A percentile compares a stretch with the other conserved stretches of the same genome.
phyloP scores from a whole-genome alignment of 345 rosid species.

The Pistacia vera region DNA sequence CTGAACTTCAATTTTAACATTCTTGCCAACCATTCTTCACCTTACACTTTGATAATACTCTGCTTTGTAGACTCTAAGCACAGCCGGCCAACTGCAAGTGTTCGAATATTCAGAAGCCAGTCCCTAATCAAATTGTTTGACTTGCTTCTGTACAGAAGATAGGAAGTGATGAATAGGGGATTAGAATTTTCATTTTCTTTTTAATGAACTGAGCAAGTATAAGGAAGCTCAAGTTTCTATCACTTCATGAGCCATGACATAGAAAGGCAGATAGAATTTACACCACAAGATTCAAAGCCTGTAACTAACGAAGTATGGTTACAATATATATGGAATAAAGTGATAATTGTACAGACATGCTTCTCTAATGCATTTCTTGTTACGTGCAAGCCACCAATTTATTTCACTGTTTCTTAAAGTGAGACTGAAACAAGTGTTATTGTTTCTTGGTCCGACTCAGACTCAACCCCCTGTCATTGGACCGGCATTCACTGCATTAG shows the following conservation, averaged over 20 bases:
- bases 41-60: background rate
- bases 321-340: constrained; percentile 28
- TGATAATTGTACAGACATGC: constrained; percentile 29
- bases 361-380: constrained; percentile 20
- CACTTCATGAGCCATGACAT: background rate
- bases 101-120: constrained; percentile 36
- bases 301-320: constrained; percentile 21
- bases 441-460: constrained; percentile 72
- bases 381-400: background rate
- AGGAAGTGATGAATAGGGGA: constrained; percentile 9
- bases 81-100: constrained; percentile 64
- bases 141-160: constrained; percentile 21
- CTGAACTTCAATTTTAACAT: background rate
- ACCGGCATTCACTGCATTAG: constrained; percentile 59
- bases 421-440: background rate
- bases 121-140: constrained; percentile 36
- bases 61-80: constrained; percentile 55
- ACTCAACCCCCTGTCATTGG: constrained; percentile 86
- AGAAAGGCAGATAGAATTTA: constrained; percentile 18
- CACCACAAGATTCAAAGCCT: constrained; percentile 17
- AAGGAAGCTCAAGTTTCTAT: background rate
- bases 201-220: constrained; percentile 4
- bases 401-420: background rate
- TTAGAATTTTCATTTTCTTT: constrained; percentile 20
- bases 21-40: background rate